These are phyloP conservation scores for Polytrichum commune DNA, from an alignment of 225 moss, liverwort and hornwort species.

Conservation along the genomic window DNA sequence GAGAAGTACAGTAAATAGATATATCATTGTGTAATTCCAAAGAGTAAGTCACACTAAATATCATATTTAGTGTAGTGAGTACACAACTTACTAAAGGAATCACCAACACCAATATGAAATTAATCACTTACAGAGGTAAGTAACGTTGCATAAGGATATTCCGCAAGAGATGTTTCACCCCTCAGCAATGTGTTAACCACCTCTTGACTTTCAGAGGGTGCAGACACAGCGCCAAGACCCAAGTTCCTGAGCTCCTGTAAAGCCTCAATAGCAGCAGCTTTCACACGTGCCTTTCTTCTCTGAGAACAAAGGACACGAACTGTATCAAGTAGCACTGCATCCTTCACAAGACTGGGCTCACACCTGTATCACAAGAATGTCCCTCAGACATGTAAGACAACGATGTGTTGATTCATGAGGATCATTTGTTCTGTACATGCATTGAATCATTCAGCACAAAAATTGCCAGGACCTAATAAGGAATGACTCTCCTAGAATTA, in stretches of 20 bases:
- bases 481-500: no score
- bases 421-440: no score
- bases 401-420: no score
- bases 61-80: no score
- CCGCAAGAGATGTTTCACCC: slow-evolving; percentile 81
- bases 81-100: not conserved
- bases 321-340: slow-evolving; percentile 58
- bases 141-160: slow-evolving; percentile 74
- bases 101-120: not conserved
- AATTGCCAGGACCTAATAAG: no score
- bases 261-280: slow-evolving; percentile 65
- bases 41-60: no score
- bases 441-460: no score
- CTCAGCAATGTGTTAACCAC: slow-evolving; percentile 40
- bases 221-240: slow-evolving; percentile 36
- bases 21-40: no score
- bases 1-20: no score
- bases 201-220: slow-evolving; percentile 32
- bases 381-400: slow-evolving; percentile 3
- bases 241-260: slow-evolving; percentile 49
- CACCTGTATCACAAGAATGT: slow-evolving; percentile 50
- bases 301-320: slow-evolving; percentile 46
- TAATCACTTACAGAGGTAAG: slow-evolving; percentile 84
- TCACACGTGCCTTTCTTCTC: slow-evolving; percentile 68
- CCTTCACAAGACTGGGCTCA: slow-evolving; percentile 63